Evolutionary conservation across 148 eudicot species (phyloP), one percentile per base, ranked within the genome.

Genomic region (Euryodendron excelsum): DNA sequence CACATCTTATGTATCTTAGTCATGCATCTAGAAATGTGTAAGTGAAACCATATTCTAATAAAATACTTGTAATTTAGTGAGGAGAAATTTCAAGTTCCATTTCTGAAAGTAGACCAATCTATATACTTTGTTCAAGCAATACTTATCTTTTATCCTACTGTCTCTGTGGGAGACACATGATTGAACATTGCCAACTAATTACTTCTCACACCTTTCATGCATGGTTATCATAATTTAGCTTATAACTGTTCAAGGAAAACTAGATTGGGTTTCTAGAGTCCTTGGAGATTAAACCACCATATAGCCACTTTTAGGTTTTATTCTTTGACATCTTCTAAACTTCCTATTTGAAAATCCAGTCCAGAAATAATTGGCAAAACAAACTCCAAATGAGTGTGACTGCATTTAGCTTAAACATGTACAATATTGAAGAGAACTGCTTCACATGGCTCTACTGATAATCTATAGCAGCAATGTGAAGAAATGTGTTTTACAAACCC

Each of bases 131-230:
- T 9, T 23, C 30, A 39, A 67, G 50, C 18, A 5, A 17, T 39
- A 67, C 20, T 25, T n/a, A 39, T 67, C 50, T 39, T 37, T 67
- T 67, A 67, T 48, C 30, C 72, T 67, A 27, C 17, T 67, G 72
- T 12, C 31, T 67, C 44, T 3, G 27, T 23, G 14, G 50, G 30
- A 67, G 50, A 15, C 18, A 39, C 20, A 15, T n/a, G 41, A 39
- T n/a, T 39, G 27, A 66, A 66, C 50, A n/a, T 39, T 67, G n/a
- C 50, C 18, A 41, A 67, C 20, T 67, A 67, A 67, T 34, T 65
- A n/a, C 10, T 37, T 66, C 48, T 36, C 3, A 1, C 48, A 37
- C 33, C 52, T 20, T 69, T 3, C 28, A 25, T 45, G 31, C 55
- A 27, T 69, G 34, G 31, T 68, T 39, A 30, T 41, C 10, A 68